These are phyloP conservation scores for Wickerhamiella brachini DNA, from an alignment of 805 yeast species.

Conservation along the genomic window DNA sequence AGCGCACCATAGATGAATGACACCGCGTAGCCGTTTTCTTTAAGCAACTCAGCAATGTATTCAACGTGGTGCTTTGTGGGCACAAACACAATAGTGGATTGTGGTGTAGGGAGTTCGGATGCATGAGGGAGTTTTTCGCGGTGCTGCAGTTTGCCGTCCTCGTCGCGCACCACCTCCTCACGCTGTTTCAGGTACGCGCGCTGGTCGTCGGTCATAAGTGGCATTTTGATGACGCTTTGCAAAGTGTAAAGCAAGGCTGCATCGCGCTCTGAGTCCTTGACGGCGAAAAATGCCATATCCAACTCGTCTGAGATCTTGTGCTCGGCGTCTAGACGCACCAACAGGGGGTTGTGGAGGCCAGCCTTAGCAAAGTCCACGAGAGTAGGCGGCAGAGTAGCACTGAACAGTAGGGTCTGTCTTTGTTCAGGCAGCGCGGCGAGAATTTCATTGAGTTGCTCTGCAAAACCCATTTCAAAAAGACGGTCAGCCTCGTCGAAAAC, in stretches of 20 bases:
- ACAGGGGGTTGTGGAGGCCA: constrained; percentile 81
- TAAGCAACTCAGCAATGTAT: constrained; percentile 57
- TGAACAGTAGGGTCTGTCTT: constrained; percentile 79
- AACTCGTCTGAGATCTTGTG: constrained; percentile 78
- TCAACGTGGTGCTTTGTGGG: constrained; percentile 98
- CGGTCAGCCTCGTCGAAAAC: constrained; percentile 98
- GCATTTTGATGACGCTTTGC: constrained; percentile 75
- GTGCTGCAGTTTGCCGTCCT: constrained; percentile 25
- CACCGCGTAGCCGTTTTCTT: constrained; percentile 68
- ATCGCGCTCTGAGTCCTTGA: constrained; percentile 78
- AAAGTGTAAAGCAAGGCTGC: constrained; percentile 66
- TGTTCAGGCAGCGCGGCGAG: constrained; percentile 66
- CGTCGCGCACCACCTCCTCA: constrained; percentile 41
- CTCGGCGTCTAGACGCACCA: constrained; percentile 88
- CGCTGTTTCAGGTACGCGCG: constrained; percentile 36
- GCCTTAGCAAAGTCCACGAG: constrained; percentile 96
- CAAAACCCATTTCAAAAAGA: constrained; percentile 89
- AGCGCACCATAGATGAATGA: constrained; percentile 88
- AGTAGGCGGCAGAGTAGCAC: constrained; percentile 88
- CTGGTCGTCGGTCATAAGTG: constrained; percentile 63
- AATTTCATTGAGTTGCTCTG: constrained; percentile 83
- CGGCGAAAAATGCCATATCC: constrained; percentile 75
- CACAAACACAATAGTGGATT: constrained; percentile 84
- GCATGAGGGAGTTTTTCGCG: constrained; percentile 61
- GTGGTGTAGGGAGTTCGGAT: constrained; percentile 66